Percentiles rank a stretch among this genome's conserved stretches.
These are phyloP conservation scores for Botrytis deweyae DNA, from an alignment of 2,329 filamentous ascomycete species.

Conservation along the genomic window DNA sequence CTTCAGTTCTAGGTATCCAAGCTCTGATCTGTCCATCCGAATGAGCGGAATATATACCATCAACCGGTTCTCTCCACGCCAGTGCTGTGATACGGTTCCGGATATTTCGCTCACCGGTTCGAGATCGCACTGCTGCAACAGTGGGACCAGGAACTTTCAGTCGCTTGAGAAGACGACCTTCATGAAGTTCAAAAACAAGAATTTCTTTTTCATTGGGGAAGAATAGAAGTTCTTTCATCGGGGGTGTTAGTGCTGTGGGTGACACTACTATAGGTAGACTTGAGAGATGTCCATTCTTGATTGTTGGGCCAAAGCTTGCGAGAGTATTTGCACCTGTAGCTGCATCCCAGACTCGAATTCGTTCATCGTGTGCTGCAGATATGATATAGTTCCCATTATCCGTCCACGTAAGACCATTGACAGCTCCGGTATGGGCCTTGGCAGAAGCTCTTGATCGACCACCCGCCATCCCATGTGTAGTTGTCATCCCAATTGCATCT, in stretches of 20 bases:
- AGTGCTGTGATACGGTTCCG: slow-evolving; percentile 71
- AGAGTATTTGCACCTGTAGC: slow-evolving; percentile 80
- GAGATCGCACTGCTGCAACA: slow-evolving; percentile 47
- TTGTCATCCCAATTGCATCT: slow-evolving; percentile 69
- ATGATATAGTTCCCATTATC: slow-evolving; percentile 75
- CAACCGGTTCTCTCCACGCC: slow-evolving; percentile 66
- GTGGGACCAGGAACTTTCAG: slow-evolving; percentile 63
- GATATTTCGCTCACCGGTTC: slow-evolving; percentile 56
- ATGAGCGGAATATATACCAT: slow-evolving; percentile 77
- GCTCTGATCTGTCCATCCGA: slow-evolving; percentile 78
- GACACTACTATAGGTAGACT: slow-evolving; percentile 62
- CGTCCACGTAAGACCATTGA: slow-evolving; percentile 84
- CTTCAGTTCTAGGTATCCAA: slow-evolving; percentile 66
- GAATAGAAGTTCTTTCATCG: slow-evolving; percentile 66
- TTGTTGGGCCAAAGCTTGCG: slow-evolving; percentile 78
- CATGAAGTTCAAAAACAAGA: slow-evolving; percentile 73
- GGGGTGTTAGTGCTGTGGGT: slow-evolving; percentile 57
- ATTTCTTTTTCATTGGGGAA: slow-evolving; percentile 84
- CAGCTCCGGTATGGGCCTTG: slow-evolving; percentile 74
- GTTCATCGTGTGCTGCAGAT: slow-evolving; percentile 78
- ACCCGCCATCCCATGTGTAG: slow-evolving; percentile 39
- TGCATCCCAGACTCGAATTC: slow-evolving; percentile 85
- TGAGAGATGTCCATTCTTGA: slow-evolving; percentile 70
- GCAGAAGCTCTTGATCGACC: slow-evolving; percentile 50
- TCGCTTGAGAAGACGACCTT: slow-evolving; percentile 70